phyloP scores from a whole-genome alignment of 495 filamentous ascomycete species.

The Cercophora samala region DNA sequence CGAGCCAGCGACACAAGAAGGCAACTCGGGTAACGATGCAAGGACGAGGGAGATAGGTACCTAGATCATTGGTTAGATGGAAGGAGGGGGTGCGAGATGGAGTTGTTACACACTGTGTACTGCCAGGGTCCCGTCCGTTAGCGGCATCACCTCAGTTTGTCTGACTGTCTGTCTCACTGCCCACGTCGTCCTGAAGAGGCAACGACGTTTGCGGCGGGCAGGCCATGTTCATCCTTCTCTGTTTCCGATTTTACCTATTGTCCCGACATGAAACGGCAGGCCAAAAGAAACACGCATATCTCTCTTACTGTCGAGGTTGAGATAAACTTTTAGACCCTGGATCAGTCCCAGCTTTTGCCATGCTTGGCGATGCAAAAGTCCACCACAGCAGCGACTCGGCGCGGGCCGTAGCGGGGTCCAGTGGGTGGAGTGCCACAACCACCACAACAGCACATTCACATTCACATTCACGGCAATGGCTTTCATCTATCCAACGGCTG shows the following conservation, averaged over 20 bases:
- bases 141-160: neutral
- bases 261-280: too few species aligned
- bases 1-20: neutral
- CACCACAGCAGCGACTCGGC: neutral
- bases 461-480: conserved; percentile 12
- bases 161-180: neutral
- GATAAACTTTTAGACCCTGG: conserved; percentile 7
- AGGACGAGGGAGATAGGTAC: too few species aligned
- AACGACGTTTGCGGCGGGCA: neutral
- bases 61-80: neutral
- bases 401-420: conserved; percentile 1
- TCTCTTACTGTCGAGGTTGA: neutral
- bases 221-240: too few species aligned
- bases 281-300: neutral
- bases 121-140: neutral
- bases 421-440: neutral
- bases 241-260: too few species aligned
- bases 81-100: neutral
- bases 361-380: conserved; percentile 6
- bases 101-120: neutral
- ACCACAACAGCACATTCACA: neutral
- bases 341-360: neutral
- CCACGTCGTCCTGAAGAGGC: too few species aligned
- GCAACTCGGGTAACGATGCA: neutral
- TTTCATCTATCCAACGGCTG: conserved; percentile 15